These are phyloP conservation scores for Trichoderma citrinoviride DNA, from an alignment of 2,329 filamentous ascomycete genomes.

Conservation along the genomic window DNA sequence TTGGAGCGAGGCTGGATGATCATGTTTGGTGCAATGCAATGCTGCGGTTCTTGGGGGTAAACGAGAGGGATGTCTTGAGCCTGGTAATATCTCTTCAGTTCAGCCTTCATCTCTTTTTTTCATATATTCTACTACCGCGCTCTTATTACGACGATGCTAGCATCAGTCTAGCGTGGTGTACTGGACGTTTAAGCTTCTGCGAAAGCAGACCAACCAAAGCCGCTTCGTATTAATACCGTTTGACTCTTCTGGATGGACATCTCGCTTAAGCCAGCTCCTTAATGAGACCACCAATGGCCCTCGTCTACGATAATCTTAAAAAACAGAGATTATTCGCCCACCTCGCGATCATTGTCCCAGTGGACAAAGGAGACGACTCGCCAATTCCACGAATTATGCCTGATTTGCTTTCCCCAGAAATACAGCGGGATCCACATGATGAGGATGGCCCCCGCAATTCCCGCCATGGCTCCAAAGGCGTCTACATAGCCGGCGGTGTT, in stretches of 20 bases:
- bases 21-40: neutral
- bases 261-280: slow-evolving; percentile 17
- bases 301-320: neutral
- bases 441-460: slow-evolving; percentile 47
- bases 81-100: too few species aligned
- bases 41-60: neutral
- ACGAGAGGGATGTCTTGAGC: neutral
- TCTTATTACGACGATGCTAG: neutral
- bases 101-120: neutral
- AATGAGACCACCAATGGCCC: neutral
- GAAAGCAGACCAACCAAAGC: neutral
- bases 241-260: neutral
- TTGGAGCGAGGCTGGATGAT: neutral
- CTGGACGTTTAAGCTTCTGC: neutral
- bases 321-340: slow-evolving; percentile 45
- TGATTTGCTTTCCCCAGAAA: slow-evolving; percentile 49
- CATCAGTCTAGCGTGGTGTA: neutral
- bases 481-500: slow-evolving; percentile 46
- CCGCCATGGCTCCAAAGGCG: slow-evolving; percentile 58
- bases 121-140: neutral
- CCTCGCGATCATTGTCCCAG: slow-evolving; percentile 54
- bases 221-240: neutral
- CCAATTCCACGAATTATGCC: slow-evolving; percentile 50
- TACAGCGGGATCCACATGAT: slow-evolving; percentile 51
- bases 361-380: slow-evolving; percentile 43